Evolutionary conservation across 2,329 filamentous ascomycete genomes (phyloP).

Genomic region (Fusarium protoensiforme): DNA sequence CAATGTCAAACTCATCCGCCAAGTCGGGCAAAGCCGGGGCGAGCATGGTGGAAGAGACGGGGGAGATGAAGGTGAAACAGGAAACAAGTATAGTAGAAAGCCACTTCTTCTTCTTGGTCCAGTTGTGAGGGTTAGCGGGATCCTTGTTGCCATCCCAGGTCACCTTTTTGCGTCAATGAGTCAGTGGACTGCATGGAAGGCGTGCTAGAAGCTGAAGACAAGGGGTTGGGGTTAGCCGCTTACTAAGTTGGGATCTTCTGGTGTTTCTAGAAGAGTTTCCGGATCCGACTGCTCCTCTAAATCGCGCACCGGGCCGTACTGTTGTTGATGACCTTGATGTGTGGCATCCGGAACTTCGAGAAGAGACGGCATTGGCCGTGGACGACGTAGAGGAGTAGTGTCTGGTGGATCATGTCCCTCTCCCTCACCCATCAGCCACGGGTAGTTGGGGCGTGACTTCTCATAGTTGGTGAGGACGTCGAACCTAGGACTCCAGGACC

Average conservation of each 20-base stretch:
- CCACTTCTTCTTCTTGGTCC: conserved; percentile 52
- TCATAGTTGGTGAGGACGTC: conserved; percentile 43
- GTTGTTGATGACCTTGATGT: not conserved
- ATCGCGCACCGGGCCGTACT: not conserved
- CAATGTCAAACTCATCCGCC: conserved; percentile 57
- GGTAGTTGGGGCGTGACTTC: conserved; percentile 43
- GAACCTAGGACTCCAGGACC: conserved; percentile 41
- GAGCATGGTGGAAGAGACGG: conserved; percentile 63
- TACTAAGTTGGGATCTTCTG: conserved; percentile 39
- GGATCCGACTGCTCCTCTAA: conserved; percentile 16
- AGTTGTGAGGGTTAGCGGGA: conserved; percentile 57
- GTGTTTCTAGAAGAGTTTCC: conserved; percentile 2
- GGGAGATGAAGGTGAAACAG: conserved; percentile 64
- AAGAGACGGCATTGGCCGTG: conserved; percentile 19
- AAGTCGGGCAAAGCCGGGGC: conserved; percentile 60
- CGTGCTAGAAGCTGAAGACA: not conserved
- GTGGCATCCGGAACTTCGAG: conserved; percentile 10
- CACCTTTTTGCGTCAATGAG: conserved; percentile 39
- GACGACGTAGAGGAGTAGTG: not conserved
- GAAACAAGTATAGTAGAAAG: conserved; percentile 50
- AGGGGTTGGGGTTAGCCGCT: not conserved
- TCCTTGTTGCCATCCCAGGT: conserved; percentile 59
- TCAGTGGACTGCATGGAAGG: not conserved
- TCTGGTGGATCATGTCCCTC: not conserved
- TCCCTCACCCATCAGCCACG: conserved; percentile 36